Base-by-base conservation (phyloP, 148 eudicot species). In the Vaccinium vitisidaea region DNA sequence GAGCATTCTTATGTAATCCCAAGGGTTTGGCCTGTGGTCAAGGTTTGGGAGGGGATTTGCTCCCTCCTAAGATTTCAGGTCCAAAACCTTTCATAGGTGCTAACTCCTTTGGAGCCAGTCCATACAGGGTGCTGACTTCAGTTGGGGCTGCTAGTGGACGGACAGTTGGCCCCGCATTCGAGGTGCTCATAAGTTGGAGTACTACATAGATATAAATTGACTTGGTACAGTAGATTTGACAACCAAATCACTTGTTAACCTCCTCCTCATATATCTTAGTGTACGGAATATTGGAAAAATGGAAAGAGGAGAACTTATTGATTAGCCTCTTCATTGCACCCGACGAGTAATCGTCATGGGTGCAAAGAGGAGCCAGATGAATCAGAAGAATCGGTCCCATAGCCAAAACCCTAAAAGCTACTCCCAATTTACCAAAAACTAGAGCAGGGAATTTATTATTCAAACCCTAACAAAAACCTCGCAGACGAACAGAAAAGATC, bases 381-480 rank as follows among this genome's bases (percentile, higher is more conserved):
- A n/a, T 23, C 71, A 65, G 3, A 9, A 8, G 10, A 25, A 69
- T 9, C 16, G 36, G 43, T 76, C 1, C 21, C 59, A 52, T 14
- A 77, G 59, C 55, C 61, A 13, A 50, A 77, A 77, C 80, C 80
- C 80, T 13, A 77, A 77, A 19, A 77, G 11, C 80, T 52, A 77
- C 15, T 15, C 15, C 18, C 2, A 30, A 50, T 77, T 8, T 16
- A 23, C 27, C 9, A 48, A 4, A 46, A 8, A 25, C 61, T 2
- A 53, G 10, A 77, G n/a, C 80, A 52, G 4, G 59, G 25, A 77
- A 48, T 77, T n/a, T n/a, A 77, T 50, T 77, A 18, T 11, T 27
- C 21, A 1, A 25, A 52, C 6, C 56, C 56, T 49, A 11, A 49
- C 14, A 76, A 49, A 56, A 76, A 12, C n/a, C 56, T 49, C 15